A percentile compares a stretch with the other conserved stretches of the same genome.
These are phyloP conservation scores for Magnolia officinalis DNA, from an alignment of 164 flowering plant genomes.

Conservation along the genomic window DNA sequence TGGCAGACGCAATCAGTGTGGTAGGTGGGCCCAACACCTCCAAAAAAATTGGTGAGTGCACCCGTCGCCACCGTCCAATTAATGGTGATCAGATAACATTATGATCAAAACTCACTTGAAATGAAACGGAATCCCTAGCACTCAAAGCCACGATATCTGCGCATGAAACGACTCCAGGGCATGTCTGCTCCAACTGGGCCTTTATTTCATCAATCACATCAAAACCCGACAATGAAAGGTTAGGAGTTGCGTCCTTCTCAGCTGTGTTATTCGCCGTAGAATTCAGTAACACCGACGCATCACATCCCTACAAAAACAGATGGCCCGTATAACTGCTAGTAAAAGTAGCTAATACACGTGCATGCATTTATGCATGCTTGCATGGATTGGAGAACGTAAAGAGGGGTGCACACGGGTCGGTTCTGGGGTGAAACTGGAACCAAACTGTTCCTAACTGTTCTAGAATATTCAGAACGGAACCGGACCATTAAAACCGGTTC, in stretches of 20 bases:
- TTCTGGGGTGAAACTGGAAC: too few relatives aligned
- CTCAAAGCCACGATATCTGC: slow-evolving; percentile 70
- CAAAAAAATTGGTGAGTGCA: not conserved
- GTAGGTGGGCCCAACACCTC: too few relatives aligned
- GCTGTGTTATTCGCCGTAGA: slow-evolving; percentile 26
- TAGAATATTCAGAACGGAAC: too few relatives aligned
- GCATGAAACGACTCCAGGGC: slow-evolving; percentile 56
- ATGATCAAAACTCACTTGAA: slow-evolving; percentile 28
- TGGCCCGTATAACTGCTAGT: too few relatives aligned
- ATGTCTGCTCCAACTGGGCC: slow-evolving; percentile 25
- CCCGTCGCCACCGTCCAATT: not conserved
- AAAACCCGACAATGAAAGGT: slow-evolving; percentile 32
- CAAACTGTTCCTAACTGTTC: too few relatives aligned
- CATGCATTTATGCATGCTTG: not conserved
- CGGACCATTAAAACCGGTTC: too few relatives aligned
- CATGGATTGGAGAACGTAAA: too few relatives aligned
- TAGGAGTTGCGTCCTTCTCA: slow-evolving; percentile 41
- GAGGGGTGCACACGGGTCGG: too few relatives aligned
- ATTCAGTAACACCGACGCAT: slow-evolving; percentile 45
- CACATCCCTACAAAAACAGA: slow-evolving; percentile 44
- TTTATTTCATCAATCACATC: slow-evolving; percentile 43
- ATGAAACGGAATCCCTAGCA: slow-evolving; percentile 62
- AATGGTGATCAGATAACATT: not conserved
- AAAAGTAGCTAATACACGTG: not conserved
- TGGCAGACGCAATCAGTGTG: too few relatives aligned